phyloP scores from a whole-genome alignment of 352 stramenopile genomes.

The Phytophthora syringae region DNA sequence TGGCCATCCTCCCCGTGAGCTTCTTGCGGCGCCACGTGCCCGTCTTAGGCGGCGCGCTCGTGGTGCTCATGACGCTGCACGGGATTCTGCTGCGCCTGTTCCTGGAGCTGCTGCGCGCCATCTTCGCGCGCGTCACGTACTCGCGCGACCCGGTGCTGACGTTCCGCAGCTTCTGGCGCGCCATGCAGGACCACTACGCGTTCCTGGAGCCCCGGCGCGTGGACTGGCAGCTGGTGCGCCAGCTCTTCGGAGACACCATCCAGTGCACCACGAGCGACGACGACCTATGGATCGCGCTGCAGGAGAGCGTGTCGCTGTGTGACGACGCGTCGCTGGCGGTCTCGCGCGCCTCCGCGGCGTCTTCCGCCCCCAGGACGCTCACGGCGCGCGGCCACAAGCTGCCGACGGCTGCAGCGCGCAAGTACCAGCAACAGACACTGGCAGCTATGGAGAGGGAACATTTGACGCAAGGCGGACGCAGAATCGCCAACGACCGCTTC shows the following conservation, averaged over 20 bases:
- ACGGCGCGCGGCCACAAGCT: constrained; percentile 46
- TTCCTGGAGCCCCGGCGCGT: constrained; percentile 52
- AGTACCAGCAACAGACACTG: constrained; percentile 48
- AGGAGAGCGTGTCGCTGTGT: constrained; percentile 75
- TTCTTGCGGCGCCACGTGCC: constrained; percentile 81
- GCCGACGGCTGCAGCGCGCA: constrained; percentile 31
- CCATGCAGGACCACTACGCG: constrained; percentile 75
- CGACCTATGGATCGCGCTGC: constrained; percentile 80
- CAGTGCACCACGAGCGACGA: constrained; percentile 69
- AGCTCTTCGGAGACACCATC: constrained; percentile 76
- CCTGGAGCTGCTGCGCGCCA: constrained; percentile 64
- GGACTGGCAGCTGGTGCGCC: constrained; percentile 75
- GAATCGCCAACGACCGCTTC: constrained; percentile 68
- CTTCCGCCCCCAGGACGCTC: constrained; percentile 21
- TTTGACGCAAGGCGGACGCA: constrained; percentile 56
- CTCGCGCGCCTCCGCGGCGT: constrained; percentile 31
- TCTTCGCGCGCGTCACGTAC: constrained; percentile 77
- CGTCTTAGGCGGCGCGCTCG: constrained; percentile 71
- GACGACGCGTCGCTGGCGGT: constrained; percentile 72
- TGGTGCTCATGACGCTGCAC: constrained; percentile 81
- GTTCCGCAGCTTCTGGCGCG: constrained; percentile 77
- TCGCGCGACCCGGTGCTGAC: constrained; percentile 69
- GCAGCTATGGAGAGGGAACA: constrained; percentile 60
- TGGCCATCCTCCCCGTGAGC: constrained; percentile 78
- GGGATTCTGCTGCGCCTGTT: constrained; percentile 74